These are phyloP conservation scores for Skeletonema menzelii DNA, from an alignment of 108 stramenopile species.

Conservation along the genomic window DNA sequence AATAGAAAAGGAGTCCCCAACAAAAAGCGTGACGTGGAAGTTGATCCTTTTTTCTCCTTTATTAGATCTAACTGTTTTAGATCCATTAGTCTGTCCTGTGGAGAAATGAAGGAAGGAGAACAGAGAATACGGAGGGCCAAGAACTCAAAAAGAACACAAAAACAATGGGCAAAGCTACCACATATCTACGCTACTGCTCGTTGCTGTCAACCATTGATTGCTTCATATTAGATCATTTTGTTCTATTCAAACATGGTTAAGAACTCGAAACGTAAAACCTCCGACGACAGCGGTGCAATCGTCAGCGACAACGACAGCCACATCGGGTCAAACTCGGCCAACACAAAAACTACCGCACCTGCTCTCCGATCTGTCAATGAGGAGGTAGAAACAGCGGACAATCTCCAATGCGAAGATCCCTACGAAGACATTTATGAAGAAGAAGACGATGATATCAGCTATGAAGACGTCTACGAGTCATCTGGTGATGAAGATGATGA, in stretches of 20 bases:
- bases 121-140: background rate
- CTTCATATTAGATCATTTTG: background rate
- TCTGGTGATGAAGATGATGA: constrained; percentile 55
- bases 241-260: constrained; percentile 56
- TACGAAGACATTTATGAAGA: constrained; percentile 78
- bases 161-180: too few species aligned
- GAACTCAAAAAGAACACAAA: background rate
- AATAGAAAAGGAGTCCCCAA: background rate
- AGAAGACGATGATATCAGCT: constrained; percentile 54
- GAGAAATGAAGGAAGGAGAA: background rate
- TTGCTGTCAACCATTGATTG: background rate
- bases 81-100: background rate
- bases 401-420: constrained; percentile 80
- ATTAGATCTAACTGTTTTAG: too few species aligned
- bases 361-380: constrained; percentile 15
- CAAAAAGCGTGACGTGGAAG: too few species aligned
- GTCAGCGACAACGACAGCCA: constrained; percentile 7
- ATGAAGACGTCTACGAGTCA: constrained; percentile 60
- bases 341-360: constrained; percentile 12
- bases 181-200: too few species aligned
- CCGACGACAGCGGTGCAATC: constrained; percentile 5
- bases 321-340: background rate
- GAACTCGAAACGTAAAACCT: constrained; percentile 57
- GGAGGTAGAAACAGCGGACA: constrained; percentile 62
- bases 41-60: too few species aligned